Percentiles rank a stretch among this genome's conserved stretches.
These are phyloP conservation scores for Mortierella polycephala DNA, from an alignment of 371 early-diverging fungal species.

Conservation along the genomic window DNA sequence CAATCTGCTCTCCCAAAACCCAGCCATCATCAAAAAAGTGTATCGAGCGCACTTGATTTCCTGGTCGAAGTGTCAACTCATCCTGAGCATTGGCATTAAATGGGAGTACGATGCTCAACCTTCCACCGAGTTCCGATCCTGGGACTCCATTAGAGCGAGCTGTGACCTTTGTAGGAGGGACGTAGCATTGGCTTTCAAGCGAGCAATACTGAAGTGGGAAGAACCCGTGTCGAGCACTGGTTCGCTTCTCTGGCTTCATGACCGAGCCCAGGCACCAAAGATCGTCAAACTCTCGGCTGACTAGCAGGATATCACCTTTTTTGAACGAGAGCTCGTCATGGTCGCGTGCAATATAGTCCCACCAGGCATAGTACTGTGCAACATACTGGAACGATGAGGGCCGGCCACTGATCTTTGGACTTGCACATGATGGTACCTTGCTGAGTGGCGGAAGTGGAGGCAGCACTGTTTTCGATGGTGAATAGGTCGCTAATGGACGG, in stretches of 20 bases:
- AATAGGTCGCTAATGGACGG: constrained; percentile 15
- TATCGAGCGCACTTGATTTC: constrained; percentile 47
- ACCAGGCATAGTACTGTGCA: constrained; percentile 52
- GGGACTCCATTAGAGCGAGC: constrained; percentile 15
- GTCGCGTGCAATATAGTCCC: constrained; percentile 52
- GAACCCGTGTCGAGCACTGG: constrained; percentile 48
- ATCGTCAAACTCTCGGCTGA: constrained; percentile 50
- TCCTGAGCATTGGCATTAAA: constrained; percentile 34
- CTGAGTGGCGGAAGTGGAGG: constrained; percentile 36
- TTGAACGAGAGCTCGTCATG: constrained; percentile 52
- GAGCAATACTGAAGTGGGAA: constrained; percentile 51
- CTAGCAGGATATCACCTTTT: constrained; percentile 45
- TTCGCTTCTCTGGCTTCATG: constrained; percentile 43
- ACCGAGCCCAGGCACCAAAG: constrained; percentile 49
- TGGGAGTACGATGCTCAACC: constrained; percentile 42
- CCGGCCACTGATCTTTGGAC: constrained; percentile 36
- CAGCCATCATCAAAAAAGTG: constrained; percentile 54
- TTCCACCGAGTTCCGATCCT: constrained; percentile 36
- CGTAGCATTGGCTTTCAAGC: constrained; percentile 42
- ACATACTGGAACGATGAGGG: constrained; percentile 48
- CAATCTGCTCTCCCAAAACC: constrained; percentile 52
- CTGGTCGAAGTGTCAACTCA: constrained; percentile 43
- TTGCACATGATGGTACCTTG: constrained; percentile 24
- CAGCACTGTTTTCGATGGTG: constrained; percentile 32
- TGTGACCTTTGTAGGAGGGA: constrained; percentile 31